These are phyloP conservation scores for Teratosphaeria viscida DNA, from an alignment of 2,329 filamentous ascomycete genomes.

Conservation along the genomic window DNA sequence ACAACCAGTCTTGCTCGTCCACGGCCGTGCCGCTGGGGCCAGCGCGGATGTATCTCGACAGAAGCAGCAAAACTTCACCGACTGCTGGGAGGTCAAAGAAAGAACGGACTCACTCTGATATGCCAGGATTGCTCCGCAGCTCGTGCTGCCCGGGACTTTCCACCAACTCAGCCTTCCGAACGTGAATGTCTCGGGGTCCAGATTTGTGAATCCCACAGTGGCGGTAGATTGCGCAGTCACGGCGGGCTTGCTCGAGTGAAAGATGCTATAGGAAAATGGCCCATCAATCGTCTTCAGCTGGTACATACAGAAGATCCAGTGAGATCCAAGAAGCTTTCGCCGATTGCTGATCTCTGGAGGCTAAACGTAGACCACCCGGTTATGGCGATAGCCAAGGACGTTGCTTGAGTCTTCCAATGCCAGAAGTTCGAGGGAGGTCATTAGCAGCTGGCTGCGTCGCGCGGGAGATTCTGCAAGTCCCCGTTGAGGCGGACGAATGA, in stretches of 20 bases:
- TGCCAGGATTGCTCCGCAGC: not conserved
- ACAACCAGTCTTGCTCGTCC: not conserved
- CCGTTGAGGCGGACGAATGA: not conserved
- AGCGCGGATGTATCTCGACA: not conserved
- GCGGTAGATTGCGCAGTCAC: not conserved
- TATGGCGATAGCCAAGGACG: not conserved
- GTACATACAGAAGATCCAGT: not conserved
- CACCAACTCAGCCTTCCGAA: not conserved
- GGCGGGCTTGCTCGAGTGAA: not conserved
- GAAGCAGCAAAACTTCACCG: not conserved
- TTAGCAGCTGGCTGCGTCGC: not conserved
- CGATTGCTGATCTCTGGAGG: slow-evolving; percentile 6
- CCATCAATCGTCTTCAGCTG: not conserved
- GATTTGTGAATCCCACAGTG: not conserved
- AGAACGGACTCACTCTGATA: not conserved
- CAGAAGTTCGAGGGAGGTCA: not conserved
- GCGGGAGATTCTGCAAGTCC: slow-evolving; percentile 1
- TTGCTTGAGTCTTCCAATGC: not conserved
- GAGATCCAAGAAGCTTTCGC: slow-evolving; percentile 1
- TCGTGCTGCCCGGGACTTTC: not conserved
- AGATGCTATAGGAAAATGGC: not conserved
- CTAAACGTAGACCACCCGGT: not conserved
- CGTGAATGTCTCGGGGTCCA: not conserved
- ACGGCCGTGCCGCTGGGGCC: not conserved
- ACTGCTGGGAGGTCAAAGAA: not conserved